Evolutionary conservation across 1,284 basidiomycete species (phyloP).

Genomic region (Paramarasmius palmivorus): DNA sequence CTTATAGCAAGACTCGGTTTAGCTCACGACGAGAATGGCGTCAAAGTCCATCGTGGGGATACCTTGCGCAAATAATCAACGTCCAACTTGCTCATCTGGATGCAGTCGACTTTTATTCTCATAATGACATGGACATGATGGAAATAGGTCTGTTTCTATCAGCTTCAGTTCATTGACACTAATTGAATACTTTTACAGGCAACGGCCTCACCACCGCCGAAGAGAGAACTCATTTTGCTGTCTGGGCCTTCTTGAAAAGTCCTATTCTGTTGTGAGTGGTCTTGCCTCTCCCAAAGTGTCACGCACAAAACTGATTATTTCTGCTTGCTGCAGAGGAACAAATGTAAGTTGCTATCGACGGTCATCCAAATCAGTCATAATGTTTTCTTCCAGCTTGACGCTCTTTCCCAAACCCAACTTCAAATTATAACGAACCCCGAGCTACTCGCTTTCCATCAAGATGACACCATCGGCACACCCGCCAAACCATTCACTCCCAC

Average conservation of each 20-base stretch:
- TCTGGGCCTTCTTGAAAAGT: constrained; percentile 57
- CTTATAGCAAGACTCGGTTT: too few relatives aligned
- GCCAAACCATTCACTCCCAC: constrained; percentile 48
- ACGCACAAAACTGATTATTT: not conserved
- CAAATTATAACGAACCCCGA: constrained; percentile 52
- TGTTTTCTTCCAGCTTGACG: constrained; percentile 35
- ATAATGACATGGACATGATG: constrained; percentile 69
- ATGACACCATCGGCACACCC: constrained; percentile 42
- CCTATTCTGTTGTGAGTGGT: constrained; percentile 47
- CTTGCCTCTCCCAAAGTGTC: not conserved
- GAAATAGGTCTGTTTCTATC: constrained; percentile 40
- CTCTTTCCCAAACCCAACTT: constrained; percentile 40
- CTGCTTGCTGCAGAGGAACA: constrained; percentile 38
- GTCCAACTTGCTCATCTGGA: constrained; percentile 43
- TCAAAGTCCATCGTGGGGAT: constrained; percentile 46
- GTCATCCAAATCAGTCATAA: not conserved
- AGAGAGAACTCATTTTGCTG: constrained; percentile 56
- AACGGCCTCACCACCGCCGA: constrained; percentile 51
- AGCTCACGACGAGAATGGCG: constrained; percentile 5
- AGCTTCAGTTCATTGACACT: not conserved
- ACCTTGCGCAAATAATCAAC: constrained; percentile 44
- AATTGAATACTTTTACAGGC: constrained; percentile 24
- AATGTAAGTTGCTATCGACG: constrained; percentile 35
- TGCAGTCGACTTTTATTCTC: constrained; percentile 45
- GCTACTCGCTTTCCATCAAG: constrained; percentile 56